These are phyloP conservation scores for Sporodiniella umbellata DNA, from an alignment of 371 early-diverging fungal genomes.

Conservation along the genomic window DNA sequence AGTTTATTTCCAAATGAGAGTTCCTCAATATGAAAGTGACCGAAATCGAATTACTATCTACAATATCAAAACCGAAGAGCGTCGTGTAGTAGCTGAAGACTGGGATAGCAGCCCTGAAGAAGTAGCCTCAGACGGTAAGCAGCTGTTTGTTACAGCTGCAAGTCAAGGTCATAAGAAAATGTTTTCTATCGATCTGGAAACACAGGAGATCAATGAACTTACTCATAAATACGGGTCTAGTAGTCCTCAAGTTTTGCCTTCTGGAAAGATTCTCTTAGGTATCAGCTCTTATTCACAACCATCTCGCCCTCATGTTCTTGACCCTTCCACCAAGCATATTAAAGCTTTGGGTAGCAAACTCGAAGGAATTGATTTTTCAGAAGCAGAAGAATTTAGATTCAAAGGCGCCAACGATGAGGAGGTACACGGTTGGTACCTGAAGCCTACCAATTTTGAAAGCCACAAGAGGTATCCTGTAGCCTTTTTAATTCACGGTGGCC, in stretches of 20 bases:
- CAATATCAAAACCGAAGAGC: constrained; percentile 37
- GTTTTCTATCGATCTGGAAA: constrained; percentile 47
- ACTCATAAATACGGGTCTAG: too few species aligned
- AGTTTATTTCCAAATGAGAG: constrained; percentile 74
- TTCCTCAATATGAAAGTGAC: constrained; percentile 75
- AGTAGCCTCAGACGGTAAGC: constrained; percentile 50
- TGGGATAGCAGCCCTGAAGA: constrained; percentile 70
- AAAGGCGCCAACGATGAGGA: constrained; percentile 58
- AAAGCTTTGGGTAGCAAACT: constrained; percentile 20
- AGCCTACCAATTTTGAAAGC: constrained; percentile 62
- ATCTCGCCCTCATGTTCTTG: constrained; percentile 40
- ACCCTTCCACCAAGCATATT: constrained; percentile 13
- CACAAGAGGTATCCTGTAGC: constrained; percentile 72
- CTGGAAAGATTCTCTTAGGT: constrained; percentile 41
- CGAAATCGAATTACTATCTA: constrained; percentile 68
- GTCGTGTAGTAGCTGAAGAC: constrained; percentile 36
- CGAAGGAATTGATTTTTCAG: constrained; percentile 32
- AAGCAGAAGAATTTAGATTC: constrained; percentile 66
- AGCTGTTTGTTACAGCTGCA: constrained; percentile 57
- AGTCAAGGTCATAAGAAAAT: constrained; percentile 60
- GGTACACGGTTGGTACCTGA: constrained; percentile 74
- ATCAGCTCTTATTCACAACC: constrained; percentile 48
- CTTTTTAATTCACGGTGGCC: constrained; percentile 85
- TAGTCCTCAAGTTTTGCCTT: too few species aligned
- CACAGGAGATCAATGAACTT: constrained; percentile 40